Evolutionary conservation across 2,329 filamentous ascomycete genomes (phyloP), one percentile per base, ranked within the genome.

Genomic region (Fusarium nelsonii): DNA sequence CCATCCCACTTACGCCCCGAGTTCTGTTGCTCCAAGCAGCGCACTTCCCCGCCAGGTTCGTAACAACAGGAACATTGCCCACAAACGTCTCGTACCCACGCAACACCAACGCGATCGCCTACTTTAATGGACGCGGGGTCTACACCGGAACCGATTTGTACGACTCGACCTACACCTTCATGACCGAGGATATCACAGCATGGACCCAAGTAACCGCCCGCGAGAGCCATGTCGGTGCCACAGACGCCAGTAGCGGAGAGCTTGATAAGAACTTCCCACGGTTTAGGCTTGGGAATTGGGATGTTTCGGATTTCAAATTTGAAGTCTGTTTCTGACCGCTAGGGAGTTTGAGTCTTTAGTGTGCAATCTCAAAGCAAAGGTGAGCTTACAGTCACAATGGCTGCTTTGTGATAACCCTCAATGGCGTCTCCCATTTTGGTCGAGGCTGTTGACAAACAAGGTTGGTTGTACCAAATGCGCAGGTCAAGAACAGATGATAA

Each of bases 1-100:
- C 81, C 81, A 41, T 81, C 77, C 28, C 74, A 67, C 2, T 70
- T 71, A 0, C 71, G 58, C 0, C 79, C 81, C 0, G 78, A 80
- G 50, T 81, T 75, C 14, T 78, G 68, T 40, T 72, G 69, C 23
- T 73, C 69, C 1, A 66, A 61, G 52, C 81, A 83, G 6, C 79
- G 75, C 6, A 77, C 77, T 69, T 83, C 80, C 0, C 72, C 71
- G 2, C 60, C 71, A 36, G 77, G 78, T 30, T 74, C 72, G 7
- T 73, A 71, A 55, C 81, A 83, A 33, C 65, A 70, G 23, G 75
- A 70, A 60, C 81, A 83, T 15, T 62, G 65, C 26, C 77, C 71
- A 28, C 78, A 80, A 12, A 75, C 64, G 39, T 82, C 70, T 4
- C 70, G 56, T 1, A 71, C 53, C 70, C 70, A 72, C 36, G 70